phyloP scores from a whole-genome alignment of 2,329 filamentous ascomycete genomes.

The Neoascochyta sp. region DNA sequence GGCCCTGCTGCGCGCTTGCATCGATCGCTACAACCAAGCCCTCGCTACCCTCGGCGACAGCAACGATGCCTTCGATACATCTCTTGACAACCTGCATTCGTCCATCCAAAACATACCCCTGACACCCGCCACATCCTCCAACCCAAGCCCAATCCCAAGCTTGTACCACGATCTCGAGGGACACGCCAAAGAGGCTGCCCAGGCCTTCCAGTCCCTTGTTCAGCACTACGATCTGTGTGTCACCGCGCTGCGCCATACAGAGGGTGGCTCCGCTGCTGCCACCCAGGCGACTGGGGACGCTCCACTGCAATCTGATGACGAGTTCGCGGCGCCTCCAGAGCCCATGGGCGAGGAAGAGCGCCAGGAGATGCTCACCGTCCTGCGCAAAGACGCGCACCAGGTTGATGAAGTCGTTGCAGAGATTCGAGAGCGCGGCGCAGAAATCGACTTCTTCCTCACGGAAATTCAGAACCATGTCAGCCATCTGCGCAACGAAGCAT shows the following conservation, averaged over 20 bases:
- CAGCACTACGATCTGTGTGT: slow-evolving; percentile 92
- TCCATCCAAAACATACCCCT: slow-evolving; percentile 34
- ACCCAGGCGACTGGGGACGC: slow-evolving; percentile 41
- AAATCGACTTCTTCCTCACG: slow-evolving; percentile 70
- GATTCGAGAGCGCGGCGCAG: slow-evolving; percentile 69
- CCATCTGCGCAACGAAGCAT: slow-evolving; percentile 53
- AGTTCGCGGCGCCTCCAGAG: slow-evolving; percentile 52
- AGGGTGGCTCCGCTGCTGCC: slow-evolving; percentile 54
- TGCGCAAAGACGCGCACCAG: slow-evolving; percentile 65
- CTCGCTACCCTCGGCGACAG: slow-evolving; percentile 56
- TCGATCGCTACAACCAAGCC: slow-evolving; percentile 66
- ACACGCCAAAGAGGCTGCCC: slow-evolving; percentile 78
- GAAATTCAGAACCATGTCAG: slow-evolving; percentile 62
- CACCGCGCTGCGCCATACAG: slow-evolving; percentile 83
- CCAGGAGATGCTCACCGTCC: slow-evolving; percentile 75
- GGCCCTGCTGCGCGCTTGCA: slow-evolving; percentile 64
- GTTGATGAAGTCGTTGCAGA: slow-evolving; percentile 61
- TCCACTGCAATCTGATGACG: slow-evolving; percentile 22
- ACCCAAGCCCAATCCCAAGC: slow-evolving; percentile 42
- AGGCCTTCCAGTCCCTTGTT: slow-evolving; percentile 73
- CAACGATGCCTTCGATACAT: slow-evolving; percentile 66
- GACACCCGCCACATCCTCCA: slow-evolving; percentile 28
- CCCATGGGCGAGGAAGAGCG: slow-evolving; percentile 73
- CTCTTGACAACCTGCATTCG: slow-evolving; percentile 50
- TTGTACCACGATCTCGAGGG: slow-evolving; percentile 58